Conservation (phyloP, 148 eudicot genomes). For the Rhododendron mucronatum region DNA sequence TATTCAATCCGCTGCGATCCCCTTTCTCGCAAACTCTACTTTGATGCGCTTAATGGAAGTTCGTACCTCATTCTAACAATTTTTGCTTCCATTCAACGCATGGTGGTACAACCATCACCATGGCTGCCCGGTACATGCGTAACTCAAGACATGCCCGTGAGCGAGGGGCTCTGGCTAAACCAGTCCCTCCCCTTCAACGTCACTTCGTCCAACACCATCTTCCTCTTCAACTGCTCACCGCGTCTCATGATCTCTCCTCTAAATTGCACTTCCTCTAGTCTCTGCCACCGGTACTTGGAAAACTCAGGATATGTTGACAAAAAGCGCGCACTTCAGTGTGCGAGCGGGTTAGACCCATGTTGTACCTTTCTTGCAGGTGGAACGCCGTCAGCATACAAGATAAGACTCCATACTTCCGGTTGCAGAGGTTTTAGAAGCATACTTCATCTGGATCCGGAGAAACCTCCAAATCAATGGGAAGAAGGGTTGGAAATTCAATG, state of each 20-base stretch:
- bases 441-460: constrained; percentile 24
- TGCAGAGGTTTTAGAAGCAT: constrained; percentile 43
- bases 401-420: constrained; percentile 36
- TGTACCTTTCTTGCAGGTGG: constrained; percentile 51
- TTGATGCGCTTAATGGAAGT: constrained; percentile 37
- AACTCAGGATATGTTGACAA: constrained; percentile 29
- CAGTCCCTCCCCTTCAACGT: constrained; percentile 38
- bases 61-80: constrained; percentile 30
- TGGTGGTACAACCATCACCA: constrained; percentile 34
- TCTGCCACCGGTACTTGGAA: constrained; percentile 37
- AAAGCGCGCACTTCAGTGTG: constrained; percentile 24
- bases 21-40: constrained; percentile 29
- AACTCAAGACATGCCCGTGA: constrained; percentile 28
- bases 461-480: constrained; percentile 30
- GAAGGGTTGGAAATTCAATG: constrained; percentile 48
- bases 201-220: constrained; percentile 40
- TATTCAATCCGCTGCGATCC: constrained; percentile 33
- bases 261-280: constrained; percentile 37
- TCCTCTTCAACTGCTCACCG: constrained; percentile 40
- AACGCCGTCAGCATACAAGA: constrained; percentile 41
- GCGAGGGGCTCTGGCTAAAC: constrained; percentile 39
- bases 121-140: constrained; percentile 29
- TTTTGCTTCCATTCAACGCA: constrained; percentile 13
- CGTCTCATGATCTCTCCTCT: constrained; percentile 43
- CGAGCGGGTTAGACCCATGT: constrained; percentile 28